Base-by-base conservation (phyloP, 2,329 filamentous ascomycete species). In the Balansia obtecta region DNA sequence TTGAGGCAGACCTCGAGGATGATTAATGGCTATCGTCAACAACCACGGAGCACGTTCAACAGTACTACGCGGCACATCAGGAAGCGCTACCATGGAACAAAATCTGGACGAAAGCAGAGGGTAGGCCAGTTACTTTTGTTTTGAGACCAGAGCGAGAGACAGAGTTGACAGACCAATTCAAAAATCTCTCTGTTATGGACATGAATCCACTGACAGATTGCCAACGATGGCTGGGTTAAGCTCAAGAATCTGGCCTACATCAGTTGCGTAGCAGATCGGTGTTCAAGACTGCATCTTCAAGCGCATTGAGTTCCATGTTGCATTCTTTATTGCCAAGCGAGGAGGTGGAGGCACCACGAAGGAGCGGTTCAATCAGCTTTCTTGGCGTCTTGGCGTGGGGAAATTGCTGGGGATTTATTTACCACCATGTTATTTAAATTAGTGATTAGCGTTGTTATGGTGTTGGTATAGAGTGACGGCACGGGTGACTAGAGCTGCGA, bases 251-350 rank as follows among this genome's bases (percentile, higher is more conserved):
- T 52, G 39, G 32, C 15, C 16, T 54, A 54, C 47, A 50, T 55
- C 2, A 55, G 50, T 46, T 48, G 52, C 41, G 47, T 47, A 11
- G 46, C 50, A 16, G 53, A 56, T 32, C 46, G 44, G 5, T 56
- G 51, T 45, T 33, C 45, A 47, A 33, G 45, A 51, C 30, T 55
- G 53, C 34, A 53, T 56, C 38, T 58, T 58, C 45, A 56, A 58
- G 47, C 53, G 55, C n/a, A 58, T 58, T 46, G 56, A 57, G 39
- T 58, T 56, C n/a, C n/a, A n/a, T n/a, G n/a, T n/a, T n/a, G n/a
- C n/a, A n/a, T n/a, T n/a, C n/a, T n/a, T n/a, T n/a, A n/a, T n/a
- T n/a, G n/a, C n/a, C n/a, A n/a, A n/a, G n/a, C n/a, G n/a, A n/a
- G n/a, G n/a, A n/a, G n/a, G n/a, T n/a, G n/a, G n/a, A n/a, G n/a